phyloP scores from a whole-genome alignment of 2,329 filamentous ascomycete genomes.

The Botrytis sinoallii region DNA sequence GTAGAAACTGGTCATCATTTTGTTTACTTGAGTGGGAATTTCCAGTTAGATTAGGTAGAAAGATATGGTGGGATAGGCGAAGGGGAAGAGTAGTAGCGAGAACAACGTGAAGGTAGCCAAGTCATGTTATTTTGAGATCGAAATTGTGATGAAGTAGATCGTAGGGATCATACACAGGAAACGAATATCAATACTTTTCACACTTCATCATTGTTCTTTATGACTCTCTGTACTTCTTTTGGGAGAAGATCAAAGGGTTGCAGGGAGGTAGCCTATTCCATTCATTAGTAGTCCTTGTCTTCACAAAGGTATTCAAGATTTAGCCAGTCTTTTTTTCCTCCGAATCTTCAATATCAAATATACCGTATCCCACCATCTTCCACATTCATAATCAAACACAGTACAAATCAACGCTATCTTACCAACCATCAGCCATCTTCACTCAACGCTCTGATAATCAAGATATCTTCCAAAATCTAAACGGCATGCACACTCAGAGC shows the following conservation, averaged over 20 bases:
- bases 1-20: background rate
- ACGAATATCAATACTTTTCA: background rate
- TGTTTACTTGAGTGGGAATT: background rate
- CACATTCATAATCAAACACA: background rate
- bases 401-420: background rate
- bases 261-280: background rate
- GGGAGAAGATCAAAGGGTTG: background rate
- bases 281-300: background rate
- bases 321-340: too few species aligned
- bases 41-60: accelerated
- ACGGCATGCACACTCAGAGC: background rate
- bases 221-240: background rate
- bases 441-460: background rate
- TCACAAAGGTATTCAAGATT: too few species aligned
- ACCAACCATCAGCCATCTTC: background rate
- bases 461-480: too few species aligned
- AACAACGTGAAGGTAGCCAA: background rate
- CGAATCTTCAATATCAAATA: background rate
- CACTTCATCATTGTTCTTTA: background rate
- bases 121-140: background rate
- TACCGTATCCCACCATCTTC: background rate
- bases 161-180: background rate
- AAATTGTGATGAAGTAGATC: background rate
- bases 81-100: background rate
- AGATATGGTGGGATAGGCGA: background rate